phyloP scores from a whole-genome alignment of 257 asterid species.

The Voacanga thouarsii region DNA sequence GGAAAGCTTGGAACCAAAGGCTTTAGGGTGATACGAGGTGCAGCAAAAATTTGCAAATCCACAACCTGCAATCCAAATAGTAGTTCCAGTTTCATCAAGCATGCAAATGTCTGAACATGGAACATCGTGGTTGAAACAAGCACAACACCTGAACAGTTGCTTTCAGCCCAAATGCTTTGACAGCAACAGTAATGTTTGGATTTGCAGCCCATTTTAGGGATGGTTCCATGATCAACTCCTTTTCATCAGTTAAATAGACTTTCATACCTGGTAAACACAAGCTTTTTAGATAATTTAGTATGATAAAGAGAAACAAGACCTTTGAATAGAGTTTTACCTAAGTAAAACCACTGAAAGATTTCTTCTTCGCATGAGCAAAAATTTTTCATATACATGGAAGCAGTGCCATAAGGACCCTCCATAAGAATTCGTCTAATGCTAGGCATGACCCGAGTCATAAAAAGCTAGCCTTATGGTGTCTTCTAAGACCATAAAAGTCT shows the following conservation, averaged over 20 bases:
- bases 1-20: conserved; percentile 99
- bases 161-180: conserved; percentile 78
- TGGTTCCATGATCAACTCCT: conserved; percentile 99
- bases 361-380: background rate
- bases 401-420: background rate
- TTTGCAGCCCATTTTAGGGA: conserved; percentile 95
- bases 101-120: background rate
- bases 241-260: conserved; percentile 58
- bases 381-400: background rate
- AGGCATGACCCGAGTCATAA: background rate
- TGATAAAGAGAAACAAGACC: background rate
- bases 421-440: background rate
- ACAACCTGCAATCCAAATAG: conserved; percentile 54
- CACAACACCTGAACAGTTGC: conserved; percentile 80
- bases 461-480: background rate
- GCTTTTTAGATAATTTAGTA: background rate
- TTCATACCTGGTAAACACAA: conserved; percentile 49
- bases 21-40: conserved; percentile 92
- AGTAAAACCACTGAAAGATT: background rate
- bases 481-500: background rate
- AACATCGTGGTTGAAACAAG: conserved; percentile 5
- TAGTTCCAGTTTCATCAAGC: background rate
- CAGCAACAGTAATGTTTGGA: conserved; percentile 74
- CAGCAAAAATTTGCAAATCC: conserved; percentile 90
- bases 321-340: background rate